phyloP scores from a whole-genome alignment of 192 early-diverging fungal genomes.

The Coemansia sp. region DNA sequence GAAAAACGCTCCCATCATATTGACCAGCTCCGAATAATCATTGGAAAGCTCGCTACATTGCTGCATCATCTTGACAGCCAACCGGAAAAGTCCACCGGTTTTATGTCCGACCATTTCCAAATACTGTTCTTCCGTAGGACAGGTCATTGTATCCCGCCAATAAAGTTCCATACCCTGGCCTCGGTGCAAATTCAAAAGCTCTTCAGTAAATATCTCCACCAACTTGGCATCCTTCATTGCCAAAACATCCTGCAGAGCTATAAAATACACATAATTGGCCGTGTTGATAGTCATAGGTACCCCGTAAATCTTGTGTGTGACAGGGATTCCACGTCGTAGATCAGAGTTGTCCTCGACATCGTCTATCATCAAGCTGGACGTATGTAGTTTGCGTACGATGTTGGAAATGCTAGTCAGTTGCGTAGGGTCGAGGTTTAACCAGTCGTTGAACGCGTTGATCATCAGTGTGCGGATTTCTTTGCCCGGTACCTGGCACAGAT shows the following conservation, averaged over 20 bases:
- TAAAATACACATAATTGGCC: conserved; percentile 96
- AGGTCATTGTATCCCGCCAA: conserved; percentile 88
- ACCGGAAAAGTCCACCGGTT: conserved; percentile 92
- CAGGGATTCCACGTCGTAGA: conserved; percentile 84
- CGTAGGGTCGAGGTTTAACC: conserved; percentile 74
- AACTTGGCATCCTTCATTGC: conserved; percentile 66
- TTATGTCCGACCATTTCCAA: conserved; percentile 96
- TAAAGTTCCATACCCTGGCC: conserved; percentile 99
- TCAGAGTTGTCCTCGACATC: conserved; percentile 95
- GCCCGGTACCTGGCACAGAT: conserved; percentile 82
- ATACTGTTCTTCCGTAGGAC: conserved; percentile 91
- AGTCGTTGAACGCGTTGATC: conserved; percentile 87
- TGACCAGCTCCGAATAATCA: conserved; percentile 80
- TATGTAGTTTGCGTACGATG: conserved; percentile 93
- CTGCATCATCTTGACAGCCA: conserved; percentile 95
- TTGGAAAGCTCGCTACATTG: conserved; percentile 54
- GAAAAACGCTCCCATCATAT: conserved; percentile 90
- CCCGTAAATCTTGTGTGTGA: conserved; percentile 96
- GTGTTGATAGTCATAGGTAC: conserved; percentile 91
- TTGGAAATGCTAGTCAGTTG: conserved; percentile 72
- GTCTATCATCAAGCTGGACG: conserved; percentile 90
- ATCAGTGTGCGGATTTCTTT: conserved; percentile 93
- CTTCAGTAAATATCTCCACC: conserved; percentile 87
- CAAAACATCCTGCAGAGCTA: conserved; percentile 75
- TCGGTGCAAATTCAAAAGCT: conserved; percentile 86